Evolutionary conservation across 805 yeast genomes (phyloP), one percentile per base, ranked within the genome.

Genomic region (Wickerhamomyces xylosicus): DNA sequence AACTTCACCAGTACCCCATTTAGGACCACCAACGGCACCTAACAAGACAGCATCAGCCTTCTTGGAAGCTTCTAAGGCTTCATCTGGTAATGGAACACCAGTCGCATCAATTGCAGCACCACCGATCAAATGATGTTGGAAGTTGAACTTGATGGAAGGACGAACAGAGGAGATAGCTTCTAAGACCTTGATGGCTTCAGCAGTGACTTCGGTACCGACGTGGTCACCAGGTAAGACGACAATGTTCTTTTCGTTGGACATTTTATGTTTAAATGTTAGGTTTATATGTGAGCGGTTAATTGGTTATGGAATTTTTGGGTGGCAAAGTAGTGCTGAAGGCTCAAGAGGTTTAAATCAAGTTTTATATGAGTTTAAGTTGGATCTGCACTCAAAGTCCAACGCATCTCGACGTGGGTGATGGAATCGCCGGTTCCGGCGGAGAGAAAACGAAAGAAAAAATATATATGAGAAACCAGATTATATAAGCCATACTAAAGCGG

Each of bases 11-110:
- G 97, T 85, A 29, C 97, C 97, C 98, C 98, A 92, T 66, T 92
- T 92, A 45, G 98, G 98, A 27, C 98, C 98, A 47, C 98, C 98
- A 27, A 92, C 98, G 8, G 98, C 96, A 49, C 98, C 98, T 41
- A 92, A 71, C 48, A 92, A 67, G n/a, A 92, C 95, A 19, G 97
- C 98, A 58, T 90, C 94, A 1, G 97, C 81, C 34, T 66, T 65
- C 63, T 85, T 87, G 29, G 97, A 74, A 9, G 95, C 87, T 35
- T 66, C 83, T 36, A 92, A 69, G 3, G 96, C 73, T 41, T 71
- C 90, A 43, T 83, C 95, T 14, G 96, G 83, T 47, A 92, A 69
- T 42, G 98, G 97, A 37, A 60, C 79, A 39, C 98, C 98, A 34
- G 94, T 81, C 41, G 96, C 96, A 59, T 92, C 98, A 55, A 92